These are phyloP conservation scores for Podaxis rugospora DNA, from an alignment of 768 basidiomycete species.

Conservation along the genomic window DNA sequence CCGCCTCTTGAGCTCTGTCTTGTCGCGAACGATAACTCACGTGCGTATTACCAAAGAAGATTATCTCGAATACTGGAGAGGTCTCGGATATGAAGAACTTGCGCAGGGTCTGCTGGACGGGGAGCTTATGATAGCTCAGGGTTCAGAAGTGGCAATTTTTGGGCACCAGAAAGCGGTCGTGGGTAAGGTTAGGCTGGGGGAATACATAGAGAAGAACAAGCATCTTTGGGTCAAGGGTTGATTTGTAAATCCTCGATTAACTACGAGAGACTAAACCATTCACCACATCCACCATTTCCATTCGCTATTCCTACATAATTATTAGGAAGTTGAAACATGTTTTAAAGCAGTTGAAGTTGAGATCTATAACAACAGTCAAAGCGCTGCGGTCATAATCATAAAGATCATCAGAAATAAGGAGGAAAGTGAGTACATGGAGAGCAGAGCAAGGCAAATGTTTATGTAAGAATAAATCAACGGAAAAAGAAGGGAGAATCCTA, in stretches of 20 bases:
- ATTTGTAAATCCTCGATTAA: background rate
- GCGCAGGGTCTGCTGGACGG: slow-evolving; percentile 14
- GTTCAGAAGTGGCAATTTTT: slow-evolving; percentile 20
- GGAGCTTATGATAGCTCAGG: slow-evolving; percentile 18
- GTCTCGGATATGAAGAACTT: slow-evolving; percentile 16
- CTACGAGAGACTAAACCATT: too few relatives aligned
- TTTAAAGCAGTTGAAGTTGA: background rate
- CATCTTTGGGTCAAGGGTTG: background rate
- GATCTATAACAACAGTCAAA: background rate
- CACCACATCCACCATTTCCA: background rate
- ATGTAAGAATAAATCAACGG: background rate
- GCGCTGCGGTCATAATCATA: background rate
- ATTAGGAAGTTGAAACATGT: background rate
- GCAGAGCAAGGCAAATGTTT: background rate
- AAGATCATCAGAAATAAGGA: background rate
- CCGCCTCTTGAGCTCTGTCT: slow-evolving; percentile 18
- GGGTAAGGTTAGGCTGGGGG: slow-evolving; percentile 19
- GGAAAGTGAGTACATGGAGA: background rate
- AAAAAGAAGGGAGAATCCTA: background rate
- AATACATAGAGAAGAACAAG: slow-evolving; percentile 21
- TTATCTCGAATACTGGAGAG: slow-evolving; percentile 12
- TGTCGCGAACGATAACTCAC: slow-evolving; percentile 27
- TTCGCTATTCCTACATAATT: background rate
- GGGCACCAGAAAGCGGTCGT: slow-evolving; percentile 17
- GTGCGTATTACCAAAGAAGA: slow-evolving; percentile 18